phyloP scores from a whole-genome alignment of 2,329 filamentous ascomycete species.

The Ceratocystis cubensis region DNA sequence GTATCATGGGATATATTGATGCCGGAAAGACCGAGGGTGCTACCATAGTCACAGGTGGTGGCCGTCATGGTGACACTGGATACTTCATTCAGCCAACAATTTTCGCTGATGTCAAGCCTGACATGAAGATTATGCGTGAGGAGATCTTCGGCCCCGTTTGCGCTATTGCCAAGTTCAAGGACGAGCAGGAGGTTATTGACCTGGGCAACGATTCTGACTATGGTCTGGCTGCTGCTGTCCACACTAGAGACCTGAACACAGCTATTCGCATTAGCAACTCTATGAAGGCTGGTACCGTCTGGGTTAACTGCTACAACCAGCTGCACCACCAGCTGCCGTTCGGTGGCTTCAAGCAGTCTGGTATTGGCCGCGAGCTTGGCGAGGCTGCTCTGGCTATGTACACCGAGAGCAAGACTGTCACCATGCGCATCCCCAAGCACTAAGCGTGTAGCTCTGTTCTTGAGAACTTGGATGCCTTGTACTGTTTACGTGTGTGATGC shows the following conservation, averaged over 20 bases:
- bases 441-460: neutral
- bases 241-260: slow-evolving; percentile 40
- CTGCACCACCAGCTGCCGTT: slow-evolving; percentile 23
- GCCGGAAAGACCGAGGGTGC: slow-evolving; percentile 32
- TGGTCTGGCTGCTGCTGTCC: slow-evolving; percentile 44
- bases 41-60: slow-evolving; percentile 27
- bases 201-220: slow-evolving; percentile 37
- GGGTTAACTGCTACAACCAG: slow-evolving; percentile 41
- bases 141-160: slow-evolving; percentile 55
- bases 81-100: slow-evolving; percentile 27
- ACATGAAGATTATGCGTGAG: slow-evolving; percentile 40
- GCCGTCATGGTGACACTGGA: slow-evolving; percentile 26
- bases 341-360: slow-evolving; percentile 24
- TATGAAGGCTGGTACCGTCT: slow-evolving; percentile 48
- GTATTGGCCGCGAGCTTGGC: slow-evolving; percentile 22
- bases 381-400: slow-evolving; percentile 23
- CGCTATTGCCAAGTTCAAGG: slow-evolving; percentile 36
- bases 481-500: slow-evolving; percentile 10
- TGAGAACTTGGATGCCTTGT: neutral
- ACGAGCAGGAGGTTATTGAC: slow-evolving; percentile 28
- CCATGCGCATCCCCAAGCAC: slow-evolving; percentile 20
- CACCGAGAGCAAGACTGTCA: slow-evolving; percentile 24
- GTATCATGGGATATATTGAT: slow-evolving; percentile 35
- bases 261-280: slow-evolving; percentile 37
- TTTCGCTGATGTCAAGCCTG: slow-evolving; percentile 25